phyloP scores from a whole-genome alignment of 768 basidiomycete genomes.

The Candolleomyces efflorescens region DNA sequence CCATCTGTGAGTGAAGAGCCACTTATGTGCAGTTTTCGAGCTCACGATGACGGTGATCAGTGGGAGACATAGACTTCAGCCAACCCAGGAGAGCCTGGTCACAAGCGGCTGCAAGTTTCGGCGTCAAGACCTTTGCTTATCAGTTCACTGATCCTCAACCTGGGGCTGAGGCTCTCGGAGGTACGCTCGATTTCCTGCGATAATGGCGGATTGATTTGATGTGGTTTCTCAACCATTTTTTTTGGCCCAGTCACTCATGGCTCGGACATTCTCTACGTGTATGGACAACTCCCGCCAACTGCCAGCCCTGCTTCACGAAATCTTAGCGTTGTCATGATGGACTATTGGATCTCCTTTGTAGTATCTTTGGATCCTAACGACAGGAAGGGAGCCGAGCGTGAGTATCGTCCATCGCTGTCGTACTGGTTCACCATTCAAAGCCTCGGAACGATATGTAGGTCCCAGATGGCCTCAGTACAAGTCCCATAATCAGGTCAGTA shows the following conservation, averaged over 20 bases:
- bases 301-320: constrained; percentile 18
- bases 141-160: constrained; percentile 38
- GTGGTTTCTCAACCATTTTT: background rate
- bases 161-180: constrained; percentile 25
- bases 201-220: background rate
- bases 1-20: constrained; percentile 17
- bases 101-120: constrained; percentile 31
- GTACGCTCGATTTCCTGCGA: constrained; percentile 14
- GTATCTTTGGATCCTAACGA: constrained; percentile 37
- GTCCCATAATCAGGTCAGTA: too few species aligned
- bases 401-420: background rate
- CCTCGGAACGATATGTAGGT: too few species aligned
- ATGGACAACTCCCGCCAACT: constrained; percentile 20
- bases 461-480: too few species aligned
- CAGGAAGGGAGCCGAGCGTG: constrained; percentile 19
- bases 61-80: constrained; percentile 37
- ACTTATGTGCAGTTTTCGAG: background rate
- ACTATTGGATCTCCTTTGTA: constrained; percentile 41
- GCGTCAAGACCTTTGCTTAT: constrained; percentile 38
- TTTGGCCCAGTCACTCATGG: constrained; percentile 25
- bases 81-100: constrained; percentile 36
- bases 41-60: too few species aligned
- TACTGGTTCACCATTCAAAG: too few species aligned
- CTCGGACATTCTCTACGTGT: constrained; percentile 31
- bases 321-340: constrained; percentile 31